phyloP scores from a whole-genome alignment of 2,329 filamentous ascomycete genomes.

The Fusarium sp. region DNA sequence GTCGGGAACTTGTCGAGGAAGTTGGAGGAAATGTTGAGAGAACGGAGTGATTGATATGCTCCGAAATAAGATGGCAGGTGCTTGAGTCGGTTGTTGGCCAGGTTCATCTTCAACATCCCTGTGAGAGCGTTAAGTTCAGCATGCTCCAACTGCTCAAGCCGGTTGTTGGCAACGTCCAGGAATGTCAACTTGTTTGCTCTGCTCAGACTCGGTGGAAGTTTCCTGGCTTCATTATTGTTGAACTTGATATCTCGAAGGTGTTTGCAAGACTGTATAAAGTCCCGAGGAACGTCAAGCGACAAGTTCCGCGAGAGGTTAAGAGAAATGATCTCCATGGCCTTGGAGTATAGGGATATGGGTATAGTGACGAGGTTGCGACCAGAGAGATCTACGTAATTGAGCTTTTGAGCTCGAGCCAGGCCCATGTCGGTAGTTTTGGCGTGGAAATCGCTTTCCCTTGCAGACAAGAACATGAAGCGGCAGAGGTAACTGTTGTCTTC shows the following conservation, averaged over 20 bases:
- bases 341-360: conserved; percentile 92
- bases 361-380: conserved; percentile 94
- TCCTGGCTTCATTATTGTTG: conserved; percentile 91
- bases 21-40: conserved; percentile 93
- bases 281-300: conserved; percentile 90
- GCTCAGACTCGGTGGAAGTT: conserved; percentile 84
- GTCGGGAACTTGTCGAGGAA: conserved; percentile 85
- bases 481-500: conserved; percentile 98
- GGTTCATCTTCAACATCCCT: conserved; percentile 85
- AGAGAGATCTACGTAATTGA: conserved; percentile 92
- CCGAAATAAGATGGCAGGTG: conserved; percentile 84
- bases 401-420: conserved; percentile 85
- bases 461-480: conserved; percentile 93
- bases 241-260: conserved; percentile 95
- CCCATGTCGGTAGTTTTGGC: conserved; percentile 77
- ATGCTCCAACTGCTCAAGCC: conserved; percentile 86
- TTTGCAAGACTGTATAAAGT: conserved; percentile 94
- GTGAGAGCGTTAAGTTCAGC: conserved; percentile 81
- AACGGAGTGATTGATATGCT: conserved; percentile 80
- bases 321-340: conserved; percentile 90
- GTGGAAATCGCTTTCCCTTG: conserved; percentile 84
- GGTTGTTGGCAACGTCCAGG: conserved; percentile 94
- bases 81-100: conserved; percentile 91
- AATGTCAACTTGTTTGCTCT: conserved; percentile 85
- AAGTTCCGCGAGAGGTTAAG: conserved; percentile 94